A percentile compares a stretch with the other conserved stretches of the same genome.
These are phyloP conservation scores for Arthroderma uncinatum DNA, from an alignment of 2,329 filamentous ascomycete species.

Conservation along the genomic window DNA sequence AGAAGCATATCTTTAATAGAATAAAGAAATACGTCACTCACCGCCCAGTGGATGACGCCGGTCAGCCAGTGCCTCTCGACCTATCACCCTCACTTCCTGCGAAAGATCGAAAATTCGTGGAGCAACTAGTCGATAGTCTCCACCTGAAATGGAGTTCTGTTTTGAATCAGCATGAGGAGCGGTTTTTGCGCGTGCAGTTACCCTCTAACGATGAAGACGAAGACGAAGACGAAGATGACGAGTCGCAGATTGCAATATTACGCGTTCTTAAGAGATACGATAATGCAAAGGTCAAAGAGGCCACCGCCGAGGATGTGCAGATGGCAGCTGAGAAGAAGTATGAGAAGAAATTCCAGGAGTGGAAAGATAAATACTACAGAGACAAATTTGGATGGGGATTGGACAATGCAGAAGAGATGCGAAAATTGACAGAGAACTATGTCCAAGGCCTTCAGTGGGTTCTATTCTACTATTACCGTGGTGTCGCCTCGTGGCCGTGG, in stretches of 20 bases:
- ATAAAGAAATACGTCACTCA: conserved; percentile 74
- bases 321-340: conserved; percentile 73
- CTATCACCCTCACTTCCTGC: conserved; percentile 63
- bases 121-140: conserved; percentile 65
- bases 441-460: conserved; percentile 98
- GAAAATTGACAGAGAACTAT: conserved; percentile 82
- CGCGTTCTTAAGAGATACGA: conserved; percentile 86
- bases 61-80: conserved; percentile 49
- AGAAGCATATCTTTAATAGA: conserved; percentile 69
- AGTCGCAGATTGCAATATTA: conserved; percentile 68
- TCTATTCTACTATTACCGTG: conserved; percentile 92
- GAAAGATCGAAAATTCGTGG: conserved; percentile 82
- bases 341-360: conserved; percentile 75
- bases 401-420: conserved; percentile 69
- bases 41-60: conserved; percentile 44
- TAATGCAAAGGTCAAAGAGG: conserved; percentile 72
- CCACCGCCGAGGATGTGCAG: conserved; percentile 67
- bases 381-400: conserved; percentile 84
- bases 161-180: conserved; percentile 52
- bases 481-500: conserved; percentile 97
- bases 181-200: conserved; percentile 54
- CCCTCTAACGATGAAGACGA: conserved; percentile 52
- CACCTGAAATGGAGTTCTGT: conserved; percentile 55
- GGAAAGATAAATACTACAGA: conserved; percentile 91
- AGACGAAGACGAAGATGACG: conserved; percentile 68